Evolutionary conservation across 768 basidiomycete genomes (phyloP).

Genomic region (Chalciporus pseudorubinellus): DNA sequence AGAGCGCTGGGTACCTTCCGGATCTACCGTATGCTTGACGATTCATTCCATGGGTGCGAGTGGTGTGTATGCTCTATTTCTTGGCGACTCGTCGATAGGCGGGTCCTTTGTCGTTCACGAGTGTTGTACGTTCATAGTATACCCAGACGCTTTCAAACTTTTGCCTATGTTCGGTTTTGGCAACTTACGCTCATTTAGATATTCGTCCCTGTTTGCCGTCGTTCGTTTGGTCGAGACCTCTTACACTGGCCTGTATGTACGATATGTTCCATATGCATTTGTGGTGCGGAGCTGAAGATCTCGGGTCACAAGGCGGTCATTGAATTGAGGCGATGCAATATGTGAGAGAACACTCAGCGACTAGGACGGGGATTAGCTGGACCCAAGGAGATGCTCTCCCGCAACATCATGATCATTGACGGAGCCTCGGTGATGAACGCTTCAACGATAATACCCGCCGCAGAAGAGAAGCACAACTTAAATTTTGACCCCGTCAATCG

Average conservation of each 20-base stretch:
- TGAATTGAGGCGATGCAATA: no score
- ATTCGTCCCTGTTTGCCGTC: conserved; percentile 10
- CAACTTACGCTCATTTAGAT: conserved; percentile 22
- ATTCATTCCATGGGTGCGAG: not conserved
- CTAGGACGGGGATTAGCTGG: no score
- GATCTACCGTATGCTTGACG: conserved; percentile 23
- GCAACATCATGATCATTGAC: no score
- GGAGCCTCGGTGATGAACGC: no score
- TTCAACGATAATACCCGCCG: no score
- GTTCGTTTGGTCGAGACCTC: conserved; percentile 16
- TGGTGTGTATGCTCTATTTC: not conserved
- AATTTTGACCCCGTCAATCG: no score
- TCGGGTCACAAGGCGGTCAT: no score
- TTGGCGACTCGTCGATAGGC: conserved; percentile 12
- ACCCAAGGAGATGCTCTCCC: no score
- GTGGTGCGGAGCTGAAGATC: not conserved
- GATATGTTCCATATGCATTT: not conserved
- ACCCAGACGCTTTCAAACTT: conserved; percentile 17
- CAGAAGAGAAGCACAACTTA: no score
- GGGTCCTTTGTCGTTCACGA: conserved; percentile 15
- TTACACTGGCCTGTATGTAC: not conserved
- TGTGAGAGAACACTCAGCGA: no score
- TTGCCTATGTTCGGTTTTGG: conserved; percentile 11
- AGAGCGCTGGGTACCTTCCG: conserved; percentile 28
- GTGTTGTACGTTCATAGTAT: conserved; percentile 18